Evolutionary conservation across 192 early-diverging fungal genomes (phyloP), one percentile per base, ranked within the genome.

Genomic region (Backusella circina): DNA sequence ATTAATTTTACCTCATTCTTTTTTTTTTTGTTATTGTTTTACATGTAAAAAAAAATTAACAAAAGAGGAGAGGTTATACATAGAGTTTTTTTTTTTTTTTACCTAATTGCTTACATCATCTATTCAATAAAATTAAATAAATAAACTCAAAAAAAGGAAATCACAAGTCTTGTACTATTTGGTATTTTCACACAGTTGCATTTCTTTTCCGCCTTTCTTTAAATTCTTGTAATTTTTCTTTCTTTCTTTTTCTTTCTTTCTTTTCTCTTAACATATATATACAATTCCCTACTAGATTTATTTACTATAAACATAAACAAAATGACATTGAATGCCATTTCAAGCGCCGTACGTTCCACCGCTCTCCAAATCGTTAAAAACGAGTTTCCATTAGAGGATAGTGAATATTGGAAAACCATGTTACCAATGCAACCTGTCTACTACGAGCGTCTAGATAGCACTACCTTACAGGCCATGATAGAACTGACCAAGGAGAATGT

Each of bases 381-480:
- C 26, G 54, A 12, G 21, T 61, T 61, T 38, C 36, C 65, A 44
- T 50, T 75, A 77, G 38, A 77, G 36, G 21, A 26, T 28, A 61
- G 21, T 8, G 23, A 61, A 26, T 28, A 61, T 23, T 23, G n/a
- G 9, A 61, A 61, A n/a, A 61, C 21, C 7, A 26, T 28, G 26
- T 26, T 61, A 61, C 23, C 54, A 61, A 28, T 28, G 54, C 54
- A 61, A 2, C 72, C 78, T 6, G 72, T 83, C 0, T 79, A 77
- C 31, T 83, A 74, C 37, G 76, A 77, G 18, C 65, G 82, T 15
- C 38, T 79, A 4, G 82, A 83, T 36, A 47, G 73, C 26, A 78
- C 79, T 5, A 80, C 75, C 4, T 16, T 83, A 41, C 75, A 83
- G 57, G 82, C 76, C 28, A 76, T 77, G 18, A 50, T 83, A 5